A percentile compares a stretch with the other conserved stretches of the same genome.
These are phyloP conservation scores for Rhypophila decipiens DNA, from an alignment of 495 filamentous ascomycete species.

Conservation along the genomic window DNA sequence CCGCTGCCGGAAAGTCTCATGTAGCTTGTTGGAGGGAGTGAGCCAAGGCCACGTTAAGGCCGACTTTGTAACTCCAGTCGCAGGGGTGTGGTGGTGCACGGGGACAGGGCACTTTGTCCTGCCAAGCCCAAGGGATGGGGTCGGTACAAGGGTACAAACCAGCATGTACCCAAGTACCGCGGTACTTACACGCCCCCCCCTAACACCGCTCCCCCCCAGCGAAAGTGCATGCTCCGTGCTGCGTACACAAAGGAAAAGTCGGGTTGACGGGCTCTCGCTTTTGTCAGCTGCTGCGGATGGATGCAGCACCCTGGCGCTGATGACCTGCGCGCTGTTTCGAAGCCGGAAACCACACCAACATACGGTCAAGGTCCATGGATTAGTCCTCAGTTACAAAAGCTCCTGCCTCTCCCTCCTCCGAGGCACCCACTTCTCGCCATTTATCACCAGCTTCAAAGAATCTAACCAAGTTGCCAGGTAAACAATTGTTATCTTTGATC, in stretches of 20 bases:
- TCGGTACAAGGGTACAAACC: neutral
- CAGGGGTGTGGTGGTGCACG: neutral
- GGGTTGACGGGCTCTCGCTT: conserved; percentile 16
- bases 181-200: neutral
- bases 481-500: neutral
- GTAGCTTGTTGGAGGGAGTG: neutral
- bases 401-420: conserved; percentile 11
- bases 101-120: conserved; percentile 8
- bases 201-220: neutral
- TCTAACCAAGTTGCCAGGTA: neutral
- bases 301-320: conserved; percentile 21
- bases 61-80: conserved; percentile 9
- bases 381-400: conserved; percentile 20
- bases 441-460: neutral
- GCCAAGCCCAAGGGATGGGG: neutral
- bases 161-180: neutral
- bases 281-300: conserved; percentile 29
- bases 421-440: conserved; percentile 1
- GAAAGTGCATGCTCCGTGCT: conserved; percentile 2
- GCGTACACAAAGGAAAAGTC: neutral
- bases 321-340: conserved; percentile 18
- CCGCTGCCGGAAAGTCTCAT: conserved; percentile 12
- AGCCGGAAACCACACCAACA: conserved; percentile 19
- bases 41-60: conserved; percentile 3
- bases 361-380: conserved; percentile 14